Evolutionary conservation across 495 filamentous ascomycete genomes (phyloP), one percentile per base, ranked within the genome.

Genomic region (Poronia punctata): DNA sequence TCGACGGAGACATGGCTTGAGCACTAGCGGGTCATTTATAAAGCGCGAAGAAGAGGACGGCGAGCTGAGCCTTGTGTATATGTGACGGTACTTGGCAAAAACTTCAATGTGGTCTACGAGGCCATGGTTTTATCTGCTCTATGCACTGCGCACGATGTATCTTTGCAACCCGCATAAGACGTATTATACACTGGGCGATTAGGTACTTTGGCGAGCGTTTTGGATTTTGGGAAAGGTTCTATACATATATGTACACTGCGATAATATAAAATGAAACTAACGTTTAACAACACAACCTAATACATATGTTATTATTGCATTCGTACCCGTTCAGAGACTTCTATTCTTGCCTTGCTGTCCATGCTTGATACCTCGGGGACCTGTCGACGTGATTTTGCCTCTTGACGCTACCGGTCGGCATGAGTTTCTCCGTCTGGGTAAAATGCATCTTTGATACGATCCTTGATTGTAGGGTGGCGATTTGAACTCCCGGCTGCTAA

Each of bases 51-150:
- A 38, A 32, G 9, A 38, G n/a, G n/a, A n/a, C n/a, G 40, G 11
- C 35, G 27, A 38, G 24, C 27, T 11, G 27, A 25, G 21, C 33
- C 20, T 32, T 30, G 20, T 33, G 34, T 33, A 11, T 17, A 31
- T n/a, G n/a, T 22, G 12, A 30, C 26, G n/a, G 14, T 38, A 38
- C 21, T 35, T 38, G 30, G 25, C 14, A 28, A 38, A 34, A 35
- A 38, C 34, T 38, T 38, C n/a, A n/a, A n/a, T n/a, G n/a, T n/a
- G n/a, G 21, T 45, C 34, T 45, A 45, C 35, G 42, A 45, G 32
- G 26, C 38, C 42, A 45, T 26, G 42, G 42, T 17, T 12, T 34
- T 22, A 32, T 24, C 28, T 33, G 42, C 21, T 38, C 33, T 30
- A 45, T 18, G 12, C 25, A 4, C 34, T 16, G 27, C 9, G 14